phyloP scores from a whole-genome alignment of 805 yeast genomes.

The Komagataella populi region DNA sequence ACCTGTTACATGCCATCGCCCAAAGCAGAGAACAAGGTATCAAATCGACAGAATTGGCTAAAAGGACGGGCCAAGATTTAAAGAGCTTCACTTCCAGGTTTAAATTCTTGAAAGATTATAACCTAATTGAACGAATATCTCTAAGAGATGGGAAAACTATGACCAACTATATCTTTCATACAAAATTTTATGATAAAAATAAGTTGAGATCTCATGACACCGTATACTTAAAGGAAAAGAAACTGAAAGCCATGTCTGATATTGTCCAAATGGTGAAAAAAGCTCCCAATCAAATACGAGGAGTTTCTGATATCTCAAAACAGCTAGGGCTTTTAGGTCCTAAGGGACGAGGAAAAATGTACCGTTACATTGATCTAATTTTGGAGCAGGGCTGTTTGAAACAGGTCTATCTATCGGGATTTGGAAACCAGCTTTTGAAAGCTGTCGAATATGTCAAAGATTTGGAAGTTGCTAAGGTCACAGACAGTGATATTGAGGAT shows the following conservation, averaged over 20 bases:
- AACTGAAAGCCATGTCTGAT: conserved; percentile 1
- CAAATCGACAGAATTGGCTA: conserved; percentile 41
- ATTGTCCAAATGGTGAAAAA: conserved; percentile 21
- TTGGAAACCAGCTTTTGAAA: conserved; percentile 17
- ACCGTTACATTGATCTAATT: not conserved
- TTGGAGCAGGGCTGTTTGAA: not conserved
- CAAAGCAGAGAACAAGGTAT: conserved; percentile 42
- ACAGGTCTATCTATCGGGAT: not conserved
- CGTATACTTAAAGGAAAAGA: not conserved
- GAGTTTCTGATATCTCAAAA: conserved; percentile 24
- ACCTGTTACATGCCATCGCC: conserved; percentile 46
- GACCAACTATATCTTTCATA: conserved; percentile 30
- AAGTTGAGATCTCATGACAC: not conserved
- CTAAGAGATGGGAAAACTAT: not conserved
- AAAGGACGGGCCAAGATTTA: conserved; percentile 52
- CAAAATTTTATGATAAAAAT: conserved; percentile 20
- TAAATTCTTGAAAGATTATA: conserved; percentile 35
- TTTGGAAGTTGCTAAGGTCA: conserved; percentile 25
- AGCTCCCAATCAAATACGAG: not conserved
- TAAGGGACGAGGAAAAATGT: conserved; percentile 5
- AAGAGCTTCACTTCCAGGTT: conserved; percentile 56
- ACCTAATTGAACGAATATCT: conserved; percentile 27
- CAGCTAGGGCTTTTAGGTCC: not conserved
- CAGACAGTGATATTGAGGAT: conserved; percentile 14
- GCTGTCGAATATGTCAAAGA: conserved; percentile 40